Conservation (phyloP, 1,139 yeast species). For the Debaryomyces udenii region DNA sequence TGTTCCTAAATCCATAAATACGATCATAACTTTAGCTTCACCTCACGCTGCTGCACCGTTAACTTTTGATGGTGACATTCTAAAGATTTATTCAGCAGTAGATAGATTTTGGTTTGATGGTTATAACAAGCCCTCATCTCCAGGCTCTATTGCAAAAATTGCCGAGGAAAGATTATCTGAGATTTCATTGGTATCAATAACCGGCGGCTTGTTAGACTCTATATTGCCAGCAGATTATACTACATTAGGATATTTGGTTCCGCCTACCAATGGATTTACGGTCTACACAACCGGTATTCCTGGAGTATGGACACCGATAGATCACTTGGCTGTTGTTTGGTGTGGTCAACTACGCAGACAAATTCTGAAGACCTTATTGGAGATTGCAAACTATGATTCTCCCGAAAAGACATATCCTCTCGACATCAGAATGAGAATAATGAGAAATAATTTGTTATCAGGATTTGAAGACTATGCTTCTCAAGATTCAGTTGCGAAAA, state of each 20-base stretch:
- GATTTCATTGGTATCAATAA: conserved; percentile 70
- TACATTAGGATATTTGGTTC: conserved; percentile 69
- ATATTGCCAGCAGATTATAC: conserved; percentile 95
- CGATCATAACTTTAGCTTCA: conserved; percentile 84
- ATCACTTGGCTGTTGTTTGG: conserved; percentile 97
- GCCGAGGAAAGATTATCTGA: conserved; percentile 48
- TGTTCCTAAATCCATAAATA: conserved; percentile 68
- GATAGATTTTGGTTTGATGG: conserved; percentile 83
- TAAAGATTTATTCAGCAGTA: conserved; percentile 70
- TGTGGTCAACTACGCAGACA: conserved; percentile 81
- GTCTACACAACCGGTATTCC: conserved; percentile 88
- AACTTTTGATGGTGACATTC: conserved; percentile 90
- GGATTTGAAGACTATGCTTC: conserved; percentile 54
- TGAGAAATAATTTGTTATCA: conserved; percentile 54
- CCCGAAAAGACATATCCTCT: conserved; percentile 54
- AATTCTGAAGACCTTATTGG: conserved; percentile 61
- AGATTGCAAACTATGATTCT: conserved; percentile 52
- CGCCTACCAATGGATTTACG: conserved; percentile 76
- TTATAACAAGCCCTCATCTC: conserved; percentile 26
- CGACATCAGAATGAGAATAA: conserved; percentile 56
- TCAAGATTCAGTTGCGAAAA: conserved; percentile 25
- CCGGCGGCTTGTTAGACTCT: conserved; percentile 87
- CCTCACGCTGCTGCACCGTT: conserved; percentile 95
- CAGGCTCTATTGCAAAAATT: conserved; percentile 21
- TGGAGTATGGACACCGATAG: conserved; percentile 91